Conservation (phyloP, 208 protist genomes). For the Naegleria gruberi region DNA sequence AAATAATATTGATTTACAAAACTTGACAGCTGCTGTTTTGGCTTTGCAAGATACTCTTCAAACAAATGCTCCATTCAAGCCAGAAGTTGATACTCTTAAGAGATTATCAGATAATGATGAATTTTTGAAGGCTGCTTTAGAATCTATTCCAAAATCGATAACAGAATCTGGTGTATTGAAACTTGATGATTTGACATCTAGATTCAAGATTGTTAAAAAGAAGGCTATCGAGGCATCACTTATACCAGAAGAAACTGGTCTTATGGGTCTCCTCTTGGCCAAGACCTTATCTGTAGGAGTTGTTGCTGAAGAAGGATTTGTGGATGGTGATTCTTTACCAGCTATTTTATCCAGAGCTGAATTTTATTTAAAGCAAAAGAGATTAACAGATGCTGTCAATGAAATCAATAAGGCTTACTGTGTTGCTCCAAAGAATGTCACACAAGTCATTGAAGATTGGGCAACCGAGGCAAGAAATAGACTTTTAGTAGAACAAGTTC, state of each 20-base stretch:
- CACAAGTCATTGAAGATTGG: conserved; percentile 5
- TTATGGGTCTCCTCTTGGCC: neutral
- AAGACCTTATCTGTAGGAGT: neutral
- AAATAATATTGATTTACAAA: neutral
- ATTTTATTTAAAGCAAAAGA: neutral
- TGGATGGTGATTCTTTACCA: neutral
- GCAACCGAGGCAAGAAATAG: neutral
- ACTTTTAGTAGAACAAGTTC: neutral
- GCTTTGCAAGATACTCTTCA: neutral
- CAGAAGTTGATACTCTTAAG: neutral
- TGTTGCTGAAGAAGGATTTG: neutral
- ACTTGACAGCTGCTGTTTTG: neutral
- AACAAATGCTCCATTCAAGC: conserved; percentile 4
- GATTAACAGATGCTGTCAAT: neutral
- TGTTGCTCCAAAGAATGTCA: neutral
- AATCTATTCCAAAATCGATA: neutral
- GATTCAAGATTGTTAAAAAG: neutral
- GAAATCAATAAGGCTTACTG: neutral
- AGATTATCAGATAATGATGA: neutral
- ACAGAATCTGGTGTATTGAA: neutral
- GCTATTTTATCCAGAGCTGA: neutral
- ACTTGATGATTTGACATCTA: neutral
- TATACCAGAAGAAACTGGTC: neutral
- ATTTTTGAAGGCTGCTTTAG: neutral
- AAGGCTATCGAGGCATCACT: neutral